These are phyloP conservation scores for Phallus indusiatus DNA, from an alignment of 768 basidiomycete species.

Conservation along the genomic window DNA sequence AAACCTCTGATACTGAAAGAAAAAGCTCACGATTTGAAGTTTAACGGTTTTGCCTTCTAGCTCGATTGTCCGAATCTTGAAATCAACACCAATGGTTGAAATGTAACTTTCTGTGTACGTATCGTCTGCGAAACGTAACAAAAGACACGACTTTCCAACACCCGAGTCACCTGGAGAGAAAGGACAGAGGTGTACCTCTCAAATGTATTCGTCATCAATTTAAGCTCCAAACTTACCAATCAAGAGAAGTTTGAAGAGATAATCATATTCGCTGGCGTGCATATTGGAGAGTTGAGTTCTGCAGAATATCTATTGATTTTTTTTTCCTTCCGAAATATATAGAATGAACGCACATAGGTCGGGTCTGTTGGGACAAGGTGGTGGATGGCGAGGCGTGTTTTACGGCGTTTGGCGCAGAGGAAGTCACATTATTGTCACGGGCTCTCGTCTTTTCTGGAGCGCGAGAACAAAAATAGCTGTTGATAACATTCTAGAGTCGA, in stretches of 20 bases:
- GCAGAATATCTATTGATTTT: neutral
- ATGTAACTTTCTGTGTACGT: conserved; percentile 98
- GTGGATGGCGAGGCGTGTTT: conserved; percentile 2
- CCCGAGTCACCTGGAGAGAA: conserved; percentile 59
- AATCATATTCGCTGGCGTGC: conserved; percentile 94
- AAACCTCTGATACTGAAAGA: neutral
- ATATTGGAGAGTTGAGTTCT: conserved; percentile 31
- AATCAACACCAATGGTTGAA: conserved; percentile 96
- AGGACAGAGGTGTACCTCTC: neutral
- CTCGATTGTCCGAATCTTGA: conserved; percentile 98
- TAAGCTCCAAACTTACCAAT: conserved; percentile 35
- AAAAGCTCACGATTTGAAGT: conserved; percentile 81
- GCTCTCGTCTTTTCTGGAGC: no score
- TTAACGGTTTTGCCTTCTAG: conserved; percentile 98
- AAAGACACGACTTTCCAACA: conserved; percentile 93
- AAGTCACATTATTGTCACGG: neutral
- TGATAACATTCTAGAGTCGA: no score
- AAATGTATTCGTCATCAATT: neutral
- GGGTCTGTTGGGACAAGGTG: neutral
- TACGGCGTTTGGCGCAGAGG: neutral
- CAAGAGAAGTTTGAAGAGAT: conserved; percentile 91
- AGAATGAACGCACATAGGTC: neutral
- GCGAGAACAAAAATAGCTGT: no score
- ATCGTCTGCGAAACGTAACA: conserved; percentile 91
- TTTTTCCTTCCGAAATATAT: neutral